These are phyloP conservation scores for Penicillium alfredii DNA, from an alignment of 495 filamentous ascomycete species.

Conservation along the genomic window DNA sequence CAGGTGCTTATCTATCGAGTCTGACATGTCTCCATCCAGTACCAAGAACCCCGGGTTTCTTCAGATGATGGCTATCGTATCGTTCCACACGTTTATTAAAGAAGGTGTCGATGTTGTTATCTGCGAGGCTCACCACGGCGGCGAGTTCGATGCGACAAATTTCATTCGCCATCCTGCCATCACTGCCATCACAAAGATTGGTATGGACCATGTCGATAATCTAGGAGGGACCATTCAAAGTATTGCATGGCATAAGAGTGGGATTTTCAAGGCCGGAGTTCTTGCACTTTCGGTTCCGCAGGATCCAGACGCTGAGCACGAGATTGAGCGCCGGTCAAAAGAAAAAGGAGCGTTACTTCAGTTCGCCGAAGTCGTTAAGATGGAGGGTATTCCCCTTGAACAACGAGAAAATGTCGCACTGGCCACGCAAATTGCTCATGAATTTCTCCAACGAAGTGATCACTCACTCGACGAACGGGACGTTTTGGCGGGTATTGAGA, in stretches of 20 bases:
- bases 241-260: conserved; percentile 86
- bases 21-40: too few relatives aligned
- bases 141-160: conserved; percentile 79
- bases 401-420: background rate
- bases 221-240: conserved; percentile 68
- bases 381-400: background rate
- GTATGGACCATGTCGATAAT: conserved; percentile 70
- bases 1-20: background rate
- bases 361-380: background rate
- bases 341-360: background rate
- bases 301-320: background rate
- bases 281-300: conserved; percentile 54
- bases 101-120: conserved; percentile 66
- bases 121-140: conserved; percentile 77
- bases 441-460: background rate
- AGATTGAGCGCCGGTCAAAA: background rate
- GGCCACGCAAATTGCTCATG: background rate
- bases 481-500: background rate
- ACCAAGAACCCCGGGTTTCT: conserved; percentile 50
- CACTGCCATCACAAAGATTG: conserved; percentile 63
- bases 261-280: conserved; percentile 64
- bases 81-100: conserved; percentile 62
- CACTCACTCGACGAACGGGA: background rate
- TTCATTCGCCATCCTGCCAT: conserved; percentile 59
- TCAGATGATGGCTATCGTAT: conserved; percentile 57